Conservation (phyloP, 306 rosid species). For the Lotus japonicus region DNA sequence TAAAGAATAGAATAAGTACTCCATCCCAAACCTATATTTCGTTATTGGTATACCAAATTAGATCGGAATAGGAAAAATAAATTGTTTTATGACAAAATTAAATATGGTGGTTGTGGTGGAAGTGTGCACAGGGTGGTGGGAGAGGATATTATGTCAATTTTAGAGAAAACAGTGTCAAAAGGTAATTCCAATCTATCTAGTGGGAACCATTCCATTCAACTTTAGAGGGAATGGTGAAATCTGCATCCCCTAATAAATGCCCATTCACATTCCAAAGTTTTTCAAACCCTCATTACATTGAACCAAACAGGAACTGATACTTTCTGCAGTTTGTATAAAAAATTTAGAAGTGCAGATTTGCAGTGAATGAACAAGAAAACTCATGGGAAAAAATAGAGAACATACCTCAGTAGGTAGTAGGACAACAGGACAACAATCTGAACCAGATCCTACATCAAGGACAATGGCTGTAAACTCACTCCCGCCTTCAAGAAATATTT, state of each 20-base stretch:
- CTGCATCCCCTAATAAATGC: background rate
- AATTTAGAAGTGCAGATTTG: slow-evolving; percentile 12
- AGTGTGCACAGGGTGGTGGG: background rate
- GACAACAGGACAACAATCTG: slow-evolving; percentile 68
- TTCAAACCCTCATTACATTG: background rate
- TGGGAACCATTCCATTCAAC: background rate
- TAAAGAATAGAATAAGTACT: background rate
- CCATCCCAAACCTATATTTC: background rate
- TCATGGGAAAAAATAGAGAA: background rate
- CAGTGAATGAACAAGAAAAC: slow-evolving; percentile 15
- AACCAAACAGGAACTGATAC: background rate
- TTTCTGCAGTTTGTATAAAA: background rate
- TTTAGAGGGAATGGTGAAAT: background rate
- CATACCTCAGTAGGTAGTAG: slow-evolving; percentile 87
- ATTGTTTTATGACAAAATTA: background rate
- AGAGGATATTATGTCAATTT: background rate
- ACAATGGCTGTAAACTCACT: slow-evolving; percentile 94
- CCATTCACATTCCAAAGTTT: background rate
- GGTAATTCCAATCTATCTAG: background rate
- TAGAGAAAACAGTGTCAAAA: background rate
- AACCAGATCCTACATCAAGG: slow-evolving; percentile 84
- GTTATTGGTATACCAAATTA: background rate
- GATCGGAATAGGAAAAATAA: background rate
- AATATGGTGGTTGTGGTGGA: background rate
- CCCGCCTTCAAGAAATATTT: slow-evolving; percentile 92